Conservation (phyloP, 768 basidiomycete genomes). For the Roridomyces roridus region DNA sequence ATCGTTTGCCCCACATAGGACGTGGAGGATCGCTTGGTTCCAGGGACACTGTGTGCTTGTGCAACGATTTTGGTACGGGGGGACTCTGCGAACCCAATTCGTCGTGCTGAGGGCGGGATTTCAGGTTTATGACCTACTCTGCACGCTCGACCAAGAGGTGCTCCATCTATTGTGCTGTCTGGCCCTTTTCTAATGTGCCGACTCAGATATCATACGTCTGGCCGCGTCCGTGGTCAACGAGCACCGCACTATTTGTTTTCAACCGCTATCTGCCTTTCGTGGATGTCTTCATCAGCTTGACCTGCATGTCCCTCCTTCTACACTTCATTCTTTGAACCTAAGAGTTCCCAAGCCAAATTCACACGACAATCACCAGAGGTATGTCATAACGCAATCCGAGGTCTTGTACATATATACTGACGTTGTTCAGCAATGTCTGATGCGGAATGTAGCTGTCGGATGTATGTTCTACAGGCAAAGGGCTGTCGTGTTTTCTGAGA, state of each 20-base stretch:
- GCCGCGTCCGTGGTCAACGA: constrained; percentile 28
- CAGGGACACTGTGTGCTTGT: constrained; percentile 22
- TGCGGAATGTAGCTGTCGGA: constrained; percentile 10
- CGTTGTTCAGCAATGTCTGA: constrained; percentile 7
- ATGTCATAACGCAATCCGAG: too few relatives aligned
- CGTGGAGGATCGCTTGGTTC: constrained; percentile 19
- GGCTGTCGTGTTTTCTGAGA: neutral
- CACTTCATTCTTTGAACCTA: neutral
- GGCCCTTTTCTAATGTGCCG: neutral
- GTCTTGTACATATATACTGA: neutral
- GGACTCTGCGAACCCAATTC: neutral
- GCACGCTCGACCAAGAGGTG: constrained; percentile 35
- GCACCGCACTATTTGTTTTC: constrained; percentile 31
- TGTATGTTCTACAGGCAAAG: constrained; percentile 3
- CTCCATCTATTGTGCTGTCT: neutral
- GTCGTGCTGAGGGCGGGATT: neutral
- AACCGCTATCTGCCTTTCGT: constrained; percentile 41
- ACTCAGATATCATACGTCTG: constrained; percentile 32
- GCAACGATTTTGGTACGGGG: constrained; percentile 17
- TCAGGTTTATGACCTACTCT: constrained; percentile 33
- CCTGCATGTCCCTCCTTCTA: constrained; percentile 8
- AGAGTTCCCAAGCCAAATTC: constrained; percentile 10
- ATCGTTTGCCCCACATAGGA: neutral
- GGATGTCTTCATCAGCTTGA: constrained; percentile 32
- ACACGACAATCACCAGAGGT: constrained; percentile 18